These are phyloP conservation scores for Silene uniflora DNA, from an alignment of 148 eudicot genomes.

Conservation along the genomic window DNA sequence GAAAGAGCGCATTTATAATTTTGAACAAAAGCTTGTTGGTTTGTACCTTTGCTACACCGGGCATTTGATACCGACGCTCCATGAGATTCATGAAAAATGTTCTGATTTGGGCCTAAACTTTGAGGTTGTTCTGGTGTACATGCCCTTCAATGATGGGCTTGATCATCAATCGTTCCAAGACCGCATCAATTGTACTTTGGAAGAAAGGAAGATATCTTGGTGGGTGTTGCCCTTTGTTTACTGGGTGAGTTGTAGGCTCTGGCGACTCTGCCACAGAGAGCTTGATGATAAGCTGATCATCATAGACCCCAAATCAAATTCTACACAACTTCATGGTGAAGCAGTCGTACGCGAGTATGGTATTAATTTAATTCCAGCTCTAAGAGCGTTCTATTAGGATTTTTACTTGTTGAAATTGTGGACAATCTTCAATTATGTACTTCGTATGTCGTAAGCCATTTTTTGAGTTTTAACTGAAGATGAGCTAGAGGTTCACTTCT, in stretches of 20 bases:
- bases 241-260: not conserved
- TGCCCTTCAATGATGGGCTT: not conserved
- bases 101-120: not conserved
- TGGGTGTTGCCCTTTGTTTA: not conserved
- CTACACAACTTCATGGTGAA: too few relatives aligned
- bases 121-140: not conserved
- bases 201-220: not conserved
- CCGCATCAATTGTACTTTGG: not conserved
- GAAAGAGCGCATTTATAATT: too few relatives aligned
- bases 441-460: too few relatives aligned
- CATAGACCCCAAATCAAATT: not conserved
- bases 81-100: not conserved
- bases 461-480: too few relatives aligned
- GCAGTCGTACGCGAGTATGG: too few relatives aligned
- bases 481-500: too few relatives aligned
- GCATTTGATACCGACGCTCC: not conserved
- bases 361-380: too few relatives aligned
- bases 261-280: not conserved
- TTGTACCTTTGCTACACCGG: not conserved
- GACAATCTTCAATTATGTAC: too few relatives aligned
- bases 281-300: not conserved
- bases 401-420: too few relatives aligned
- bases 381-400: too few relatives aligned
- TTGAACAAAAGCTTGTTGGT: too few relatives aligned
- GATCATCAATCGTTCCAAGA: not conserved